These are phyloP conservation scores for Symbiodinium pilosum DNA, from an alignment of 73 alveolate species.

Conservation along the genomic window DNA sequence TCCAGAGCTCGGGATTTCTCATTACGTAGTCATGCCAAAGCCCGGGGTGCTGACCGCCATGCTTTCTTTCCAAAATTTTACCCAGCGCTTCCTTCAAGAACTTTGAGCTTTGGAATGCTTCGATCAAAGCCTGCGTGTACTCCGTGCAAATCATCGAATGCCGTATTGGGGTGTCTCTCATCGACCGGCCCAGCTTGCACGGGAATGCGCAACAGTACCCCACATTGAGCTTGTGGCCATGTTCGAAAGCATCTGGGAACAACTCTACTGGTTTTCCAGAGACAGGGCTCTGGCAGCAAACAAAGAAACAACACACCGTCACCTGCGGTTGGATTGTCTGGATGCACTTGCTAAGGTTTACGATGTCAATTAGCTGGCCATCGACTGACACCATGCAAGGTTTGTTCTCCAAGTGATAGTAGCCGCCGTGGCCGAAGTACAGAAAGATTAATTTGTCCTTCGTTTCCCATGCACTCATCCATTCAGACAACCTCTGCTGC, in stretches of 20 bases:
- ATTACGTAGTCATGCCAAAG: too few relatives aligned
- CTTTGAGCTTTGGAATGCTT: neutral
- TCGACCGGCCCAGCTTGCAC: neutral
- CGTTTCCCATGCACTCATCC: too few relatives aligned
- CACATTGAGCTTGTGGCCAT: neutral
- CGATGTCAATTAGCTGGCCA: neutral
- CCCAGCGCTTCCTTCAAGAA: neutral
- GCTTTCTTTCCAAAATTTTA: neutral
- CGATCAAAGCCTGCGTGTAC: neutral
- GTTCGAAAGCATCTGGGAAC: neutral
- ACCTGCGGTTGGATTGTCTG: neutral
- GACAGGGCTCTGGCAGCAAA: neutral
- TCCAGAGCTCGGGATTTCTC: too few relatives aligned
- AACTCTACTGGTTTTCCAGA: neutral
- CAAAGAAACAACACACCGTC: neutral
- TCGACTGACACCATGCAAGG: neutral
- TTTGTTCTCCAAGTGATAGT: too few relatives aligned
- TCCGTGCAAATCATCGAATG: neutral
- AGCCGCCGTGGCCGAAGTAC: too few relatives aligned
- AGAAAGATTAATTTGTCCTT: too few relatives aligned
- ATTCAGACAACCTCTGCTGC: too few relatives aligned
- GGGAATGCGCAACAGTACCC: neutral
- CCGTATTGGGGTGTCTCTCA: neutral
- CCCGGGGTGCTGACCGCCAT: too few relatives aligned
- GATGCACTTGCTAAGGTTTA: neutral